phyloP scores from a whole-genome alignment of 768 basidiomycete species.

The Mycena polygramma region DNA sequence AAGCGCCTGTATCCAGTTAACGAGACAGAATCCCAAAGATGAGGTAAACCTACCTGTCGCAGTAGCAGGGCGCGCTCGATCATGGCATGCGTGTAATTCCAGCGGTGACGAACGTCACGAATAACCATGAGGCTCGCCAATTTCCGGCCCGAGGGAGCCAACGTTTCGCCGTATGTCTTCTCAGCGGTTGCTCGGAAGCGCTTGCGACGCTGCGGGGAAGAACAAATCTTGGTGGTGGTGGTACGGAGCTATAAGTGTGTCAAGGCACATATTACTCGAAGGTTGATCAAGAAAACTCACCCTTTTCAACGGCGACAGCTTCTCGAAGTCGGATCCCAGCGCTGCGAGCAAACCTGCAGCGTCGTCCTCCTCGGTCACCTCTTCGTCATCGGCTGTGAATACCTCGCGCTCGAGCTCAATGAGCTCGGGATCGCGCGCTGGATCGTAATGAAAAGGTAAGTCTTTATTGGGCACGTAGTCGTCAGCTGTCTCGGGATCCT shows the following conservation, averaged over 20 bases:
- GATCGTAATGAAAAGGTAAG: background rate
- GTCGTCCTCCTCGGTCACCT: background rate
- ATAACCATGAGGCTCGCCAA: background rate
- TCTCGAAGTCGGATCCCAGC: background rate
- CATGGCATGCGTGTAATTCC: background rate
- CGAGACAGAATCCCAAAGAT: background rate
- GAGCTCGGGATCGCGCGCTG: background rate
- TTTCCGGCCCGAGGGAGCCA: background rate
- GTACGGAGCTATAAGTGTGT: background rate
- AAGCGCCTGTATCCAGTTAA: background rate
- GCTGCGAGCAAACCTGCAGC: background rate
- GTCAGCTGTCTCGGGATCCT: too few relatives aligned
- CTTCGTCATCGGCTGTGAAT: background rate
- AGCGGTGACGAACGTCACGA: background rate
- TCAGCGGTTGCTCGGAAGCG: background rate
- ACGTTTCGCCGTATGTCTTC: background rate
- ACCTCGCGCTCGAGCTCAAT: background rate
- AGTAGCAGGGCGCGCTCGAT: background rate
- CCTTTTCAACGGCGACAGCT: background rate
- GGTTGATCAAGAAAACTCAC: background rate
- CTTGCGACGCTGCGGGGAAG: background rate
- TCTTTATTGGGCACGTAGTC: background rate
- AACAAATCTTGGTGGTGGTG: background rate
- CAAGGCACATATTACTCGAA: background rate
- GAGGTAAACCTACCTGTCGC: background rate